Evolutionary conservation across 2,329 filamentous ascomycete species (phyloP), one percentile per base, ranked within the genome.

Genomic region (Parasarocladium wereldwijsianum): DNA sequence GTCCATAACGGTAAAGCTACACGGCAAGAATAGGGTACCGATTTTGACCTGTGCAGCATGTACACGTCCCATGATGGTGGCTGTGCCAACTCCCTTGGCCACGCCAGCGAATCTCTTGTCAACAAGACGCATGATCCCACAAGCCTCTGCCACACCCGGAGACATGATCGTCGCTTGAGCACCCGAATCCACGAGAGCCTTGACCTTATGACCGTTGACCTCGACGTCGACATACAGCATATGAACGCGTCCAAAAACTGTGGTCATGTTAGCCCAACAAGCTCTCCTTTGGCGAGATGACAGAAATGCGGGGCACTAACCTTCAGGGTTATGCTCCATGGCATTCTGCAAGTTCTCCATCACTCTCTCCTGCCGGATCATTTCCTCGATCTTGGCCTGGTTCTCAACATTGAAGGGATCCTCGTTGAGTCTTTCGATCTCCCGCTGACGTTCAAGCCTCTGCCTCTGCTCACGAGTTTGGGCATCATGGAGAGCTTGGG

Each of bases 131-230:
- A 93, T 93, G 53, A 98, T 96, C 43, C 84, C 84, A 49, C 90
- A 98, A 7, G 75, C 69, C 48, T 93, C 82, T 16, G 90, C 90
- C 47, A 85, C 94, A 15, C 75, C 66, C 5, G 90, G 90, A 5
- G 87, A 96, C 90, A 98, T 98, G 60, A 98, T 94, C 30, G 90
- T 98, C 16, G 87, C 85, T 58, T 98, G 90, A 15, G 90, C 90
- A 36, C 90, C 90, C 2, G 90, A 96, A 53, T 98, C 90, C 36
- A 98, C 90, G 41, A 98, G 79, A 3, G 87, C 90, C 60, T 94
- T 96, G 44, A 98, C 77, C 34, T 81, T 82, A 43, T 83, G 70
- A 9, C 82, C 79, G 53, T 98, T 98, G 43, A 98, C 90, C 51
- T 92, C 82, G 36, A 93, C 86, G 47, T 92, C 76, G 42, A 96